Percentiles rank a stretch among this genome's conserved stretches.
These are phyloP conservation scores for Jamesozyma rosinii DNA, from an alignment of 805 yeast genomes.

Conservation along the genomic window DNA sequence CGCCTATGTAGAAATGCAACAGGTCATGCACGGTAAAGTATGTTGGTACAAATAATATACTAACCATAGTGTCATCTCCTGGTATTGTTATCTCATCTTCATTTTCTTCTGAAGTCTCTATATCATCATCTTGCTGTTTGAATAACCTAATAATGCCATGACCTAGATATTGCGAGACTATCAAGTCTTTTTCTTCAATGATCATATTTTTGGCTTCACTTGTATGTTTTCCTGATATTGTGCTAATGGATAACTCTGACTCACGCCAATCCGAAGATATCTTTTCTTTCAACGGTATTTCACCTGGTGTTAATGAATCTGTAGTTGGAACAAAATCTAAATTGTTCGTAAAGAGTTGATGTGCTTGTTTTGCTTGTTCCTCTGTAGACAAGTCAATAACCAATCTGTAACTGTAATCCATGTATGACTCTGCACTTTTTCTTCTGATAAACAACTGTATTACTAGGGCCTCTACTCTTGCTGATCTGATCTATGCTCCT, in stretches of 20 bases:
- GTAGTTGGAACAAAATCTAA: background rate
- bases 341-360: conserved; percentile 6
- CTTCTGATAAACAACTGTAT: too few species aligned
- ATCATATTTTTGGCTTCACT: background rate
- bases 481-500: too few species aligned
- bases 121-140: conserved; percentile 32
- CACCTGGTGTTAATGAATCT: too few species aligned
- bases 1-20: conserved; percentile 58
- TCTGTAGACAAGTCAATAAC: conserved; percentile 10
- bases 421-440: conserved; percentile 1
- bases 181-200: conserved; percentile 10
- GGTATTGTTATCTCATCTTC: conserved; percentile 23
- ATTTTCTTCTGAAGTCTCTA: background rate
- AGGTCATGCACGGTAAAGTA: conserved; percentile 81
- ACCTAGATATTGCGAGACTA: conserved; percentile 55
- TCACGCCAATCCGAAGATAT: conserved; percentile 14
- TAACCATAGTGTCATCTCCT: conserved; percentile 59
- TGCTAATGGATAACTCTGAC: background rate
- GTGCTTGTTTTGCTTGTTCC: conserved; percentile 9
- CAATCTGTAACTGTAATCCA: conserved; percentile 9
- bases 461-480: too few species aligned
- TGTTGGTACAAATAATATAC: conserved; percentile 78
- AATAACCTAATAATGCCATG: conserved; percentile 64
- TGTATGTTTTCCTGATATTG: background rate
- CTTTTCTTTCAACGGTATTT: background rate